Evolutionary conservation across 2,329 filamentous ascomycete genomes (phyloP).

Genomic region (Phialocephala sp.): DNA sequence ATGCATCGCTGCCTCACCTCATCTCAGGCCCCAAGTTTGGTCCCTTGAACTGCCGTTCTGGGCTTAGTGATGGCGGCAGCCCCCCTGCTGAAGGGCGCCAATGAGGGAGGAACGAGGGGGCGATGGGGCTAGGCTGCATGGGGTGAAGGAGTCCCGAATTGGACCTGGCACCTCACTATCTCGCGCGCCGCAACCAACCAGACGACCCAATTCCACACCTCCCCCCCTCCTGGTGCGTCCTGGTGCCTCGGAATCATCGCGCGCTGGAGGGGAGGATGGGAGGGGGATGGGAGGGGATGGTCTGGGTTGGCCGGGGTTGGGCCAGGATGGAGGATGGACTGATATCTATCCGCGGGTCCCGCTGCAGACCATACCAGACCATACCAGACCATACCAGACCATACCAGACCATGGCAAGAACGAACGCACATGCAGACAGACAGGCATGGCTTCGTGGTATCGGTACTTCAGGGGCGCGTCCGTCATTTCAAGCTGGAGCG

Average conservation of each 20-base stretch:
- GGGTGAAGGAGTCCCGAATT: not conserved
- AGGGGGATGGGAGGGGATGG: not conserved
- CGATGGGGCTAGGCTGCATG: not conserved
- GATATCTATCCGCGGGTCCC: slow-evolving; percentile 4
- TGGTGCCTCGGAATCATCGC: too few species aligned
- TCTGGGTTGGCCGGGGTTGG: not conserved
- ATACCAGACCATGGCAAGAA: too few species aligned
- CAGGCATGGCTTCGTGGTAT: not conserved
- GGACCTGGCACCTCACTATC: too few species aligned
- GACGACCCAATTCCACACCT: too few species aligned
- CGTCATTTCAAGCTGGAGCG: not conserved
- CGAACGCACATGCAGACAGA: not conserved
- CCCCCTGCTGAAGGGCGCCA: not conserved
- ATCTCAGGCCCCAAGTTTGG: not conserved
- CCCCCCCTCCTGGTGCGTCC: too few species aligned
- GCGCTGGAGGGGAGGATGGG: not conserved
- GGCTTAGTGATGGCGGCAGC: not conserved
- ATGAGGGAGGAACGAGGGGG: not conserved
- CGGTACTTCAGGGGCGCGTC: not conserved
- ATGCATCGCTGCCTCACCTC: not conserved
- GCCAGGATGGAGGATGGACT: not conserved
- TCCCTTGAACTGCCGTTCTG: slow-evolving; percentile 5
- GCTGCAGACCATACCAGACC: not conserved
- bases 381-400: too few species aligned
- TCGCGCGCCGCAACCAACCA: too few species aligned